A percentile compares a stretch with the other conserved stretches of the same genome.
These are phyloP conservation scores for Fusarium succisae DNA, from an alignment of 2,329 filamentous ascomycete species.

Conservation along the genomic window DNA sequence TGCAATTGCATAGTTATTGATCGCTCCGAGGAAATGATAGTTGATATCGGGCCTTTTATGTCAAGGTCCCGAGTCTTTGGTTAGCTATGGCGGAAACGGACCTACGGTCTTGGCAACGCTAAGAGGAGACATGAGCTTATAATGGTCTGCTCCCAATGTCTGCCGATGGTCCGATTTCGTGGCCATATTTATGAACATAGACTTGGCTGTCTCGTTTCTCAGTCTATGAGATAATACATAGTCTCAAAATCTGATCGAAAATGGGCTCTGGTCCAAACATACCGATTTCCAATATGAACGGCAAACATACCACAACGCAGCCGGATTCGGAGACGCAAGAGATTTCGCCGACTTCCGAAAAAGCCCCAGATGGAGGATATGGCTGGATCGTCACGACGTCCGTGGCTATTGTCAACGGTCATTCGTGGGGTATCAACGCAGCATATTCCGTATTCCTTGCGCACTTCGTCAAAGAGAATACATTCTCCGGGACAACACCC, in stretches of 20 bases:
- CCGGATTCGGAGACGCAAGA: not conserved
- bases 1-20: not conserved
- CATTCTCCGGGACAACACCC: constrained; percentile 60
- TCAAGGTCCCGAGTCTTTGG: not conserved
- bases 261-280: not conserved
- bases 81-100: not conserved
- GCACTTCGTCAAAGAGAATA: constrained; percentile 61
- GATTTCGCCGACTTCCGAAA: not conserved
- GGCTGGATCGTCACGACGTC: constrained; percentile 49
- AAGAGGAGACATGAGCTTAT: not conserved
- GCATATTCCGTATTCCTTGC: constrained; percentile 66
- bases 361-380: constrained; percentile 60
- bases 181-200: not conserved
- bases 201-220: not conserved
- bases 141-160: not conserved
- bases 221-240: not conserved
- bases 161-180: not conserved
- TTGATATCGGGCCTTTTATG: not conserved
- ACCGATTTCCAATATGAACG: not conserved
- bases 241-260: not conserved
- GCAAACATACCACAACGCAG: accelerated
- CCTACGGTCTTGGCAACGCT: not conserved
- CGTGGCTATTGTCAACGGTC: constrained; percentile 48
- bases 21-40: not conserved
- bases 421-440: constrained; percentile 54